Conservation (phyloP, 306 rosid species). For the Corylus heterophylla region DNA sequence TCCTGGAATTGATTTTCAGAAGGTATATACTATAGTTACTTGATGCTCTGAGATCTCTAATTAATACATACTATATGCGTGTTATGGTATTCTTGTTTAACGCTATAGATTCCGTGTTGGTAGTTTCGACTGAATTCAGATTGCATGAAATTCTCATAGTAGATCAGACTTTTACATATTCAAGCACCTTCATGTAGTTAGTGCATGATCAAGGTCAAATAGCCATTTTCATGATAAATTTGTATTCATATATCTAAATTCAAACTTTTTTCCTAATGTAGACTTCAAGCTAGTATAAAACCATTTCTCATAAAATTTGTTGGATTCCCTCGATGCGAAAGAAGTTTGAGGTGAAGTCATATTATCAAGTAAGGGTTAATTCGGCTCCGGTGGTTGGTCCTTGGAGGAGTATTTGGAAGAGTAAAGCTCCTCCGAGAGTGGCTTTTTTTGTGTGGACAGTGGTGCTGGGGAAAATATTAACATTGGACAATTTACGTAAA, state of each 20-base stretch:
- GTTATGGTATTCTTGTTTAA: neutral
- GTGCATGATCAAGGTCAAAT: neutral
- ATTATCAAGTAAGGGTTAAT: no score
- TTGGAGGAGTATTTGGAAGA: no score
- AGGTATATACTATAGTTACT: conserved; percentile 46
- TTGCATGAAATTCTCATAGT: conserved; percentile 20
- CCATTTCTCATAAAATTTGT: neutral
- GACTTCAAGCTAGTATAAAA: neutral
- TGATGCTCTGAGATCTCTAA: neutral
- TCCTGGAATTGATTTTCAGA: conserved; percentile 76
- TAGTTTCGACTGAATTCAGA: conserved; percentile 22
- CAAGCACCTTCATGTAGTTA: conserved; percentile 9
- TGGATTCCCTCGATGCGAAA: no score
- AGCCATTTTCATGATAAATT: neutral
- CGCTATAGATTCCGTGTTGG: neutral
- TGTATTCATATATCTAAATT: neutral
- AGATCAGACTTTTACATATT: conserved; percentile 17
- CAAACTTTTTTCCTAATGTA: neutral
- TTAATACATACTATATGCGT: neutral
- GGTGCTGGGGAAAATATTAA: no score
- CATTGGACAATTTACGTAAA: no score
- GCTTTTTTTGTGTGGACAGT: no score
- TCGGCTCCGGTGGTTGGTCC: no score
- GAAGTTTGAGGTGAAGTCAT: no score
- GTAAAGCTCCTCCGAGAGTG: no score